A percentile compares a stretch with the other conserved stretches of the same genome.
Conservation (phyloP, 176 grass and related monocot species). For the Eragrostis nindensis region DNA sequence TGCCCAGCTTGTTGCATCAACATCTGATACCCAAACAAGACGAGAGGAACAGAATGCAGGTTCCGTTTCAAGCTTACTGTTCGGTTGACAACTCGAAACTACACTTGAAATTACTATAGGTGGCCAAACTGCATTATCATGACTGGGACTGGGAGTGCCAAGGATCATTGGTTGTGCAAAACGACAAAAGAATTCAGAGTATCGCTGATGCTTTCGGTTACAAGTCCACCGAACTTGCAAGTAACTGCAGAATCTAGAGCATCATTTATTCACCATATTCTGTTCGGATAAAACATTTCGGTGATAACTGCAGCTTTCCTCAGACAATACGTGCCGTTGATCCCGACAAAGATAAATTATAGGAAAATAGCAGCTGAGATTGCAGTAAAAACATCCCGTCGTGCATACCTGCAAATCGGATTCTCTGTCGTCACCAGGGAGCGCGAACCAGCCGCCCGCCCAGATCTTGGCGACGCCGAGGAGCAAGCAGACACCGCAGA, state of each 20-base stretch:
- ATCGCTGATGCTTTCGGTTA: background rate
- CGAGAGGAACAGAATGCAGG: background rate
- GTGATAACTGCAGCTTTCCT: background rate
- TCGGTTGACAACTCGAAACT: background rate
- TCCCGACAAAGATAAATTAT: background rate
- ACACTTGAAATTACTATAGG: background rate
- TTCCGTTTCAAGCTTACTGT: background rate
- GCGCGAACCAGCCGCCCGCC: constrained; percentile 58
- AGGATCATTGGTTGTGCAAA: background rate
- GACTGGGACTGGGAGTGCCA: background rate
- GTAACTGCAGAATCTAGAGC: constrained; percentile 12
- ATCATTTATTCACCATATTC: background rate
- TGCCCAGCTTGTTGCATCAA: background rate
- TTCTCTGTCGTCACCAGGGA: constrained; percentile 26
- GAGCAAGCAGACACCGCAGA: constrained; percentile 76
- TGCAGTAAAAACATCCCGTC: constrained; percentile 1
- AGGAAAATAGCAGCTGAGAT: background rate
- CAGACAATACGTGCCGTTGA: background rate
- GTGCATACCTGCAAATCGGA: constrained; percentile 55
- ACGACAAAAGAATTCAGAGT: background rate
- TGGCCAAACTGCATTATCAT: background rate
- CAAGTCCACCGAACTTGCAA: background rate
- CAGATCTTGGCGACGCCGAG: constrained; percentile 80
- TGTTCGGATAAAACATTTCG: constrained; percentile 3
- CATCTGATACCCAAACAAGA: background rate